Base-by-base conservation (phyloP, 257 asterid genomes). In the Penstemon davidsonii region DNA sequence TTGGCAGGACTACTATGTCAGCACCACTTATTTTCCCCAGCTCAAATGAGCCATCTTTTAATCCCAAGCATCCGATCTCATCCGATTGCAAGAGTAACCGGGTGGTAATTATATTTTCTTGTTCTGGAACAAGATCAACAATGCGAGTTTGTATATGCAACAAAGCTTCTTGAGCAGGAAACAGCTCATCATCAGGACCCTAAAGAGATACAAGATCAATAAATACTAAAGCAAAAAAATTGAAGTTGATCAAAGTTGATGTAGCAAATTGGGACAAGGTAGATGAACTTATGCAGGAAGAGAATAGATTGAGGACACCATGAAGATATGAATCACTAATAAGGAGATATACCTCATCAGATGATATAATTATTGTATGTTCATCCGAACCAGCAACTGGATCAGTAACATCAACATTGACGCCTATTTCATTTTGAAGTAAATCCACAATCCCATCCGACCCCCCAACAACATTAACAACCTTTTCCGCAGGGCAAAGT, bases 111-210 rank as follows among this genome's bases (percentile, higher is more conserved):
- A 90, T 59, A 68, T 90, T 90, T 76, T 85, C 99, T 81, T 82
- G 83, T 43, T 85, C 97, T 7, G 89, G 94, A 73, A 75, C 78
- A 76, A 93, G 77, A 85, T 93, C 96, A 37, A 74, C 87, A 18
- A 93, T 90, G 70, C 87, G 89, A 56, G 94, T 93, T 80, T 93
- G 96, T 59, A 93, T 90, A 80, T 93, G 99, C 83, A 90, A 70
- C 83, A 93, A 79, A 43, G 99, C 99, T 85, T 93, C 99, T 88
- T 90, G 99, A 71, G 97, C 95, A 79, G 97, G 99, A 85, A 93
- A 93, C 78, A 90, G 73, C 79, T 84, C 97, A 77, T 93, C 96
- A 46, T 93, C 95, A 55, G 97, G 99, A 63, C 95, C 99, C 97
- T 93, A 76, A 62, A 55, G 57, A 76, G 52, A 69, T 60, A 75